Evolutionary conservation across 140 eudicot species (phyloP).

Genomic region (Senecio squalidus): DNA sequence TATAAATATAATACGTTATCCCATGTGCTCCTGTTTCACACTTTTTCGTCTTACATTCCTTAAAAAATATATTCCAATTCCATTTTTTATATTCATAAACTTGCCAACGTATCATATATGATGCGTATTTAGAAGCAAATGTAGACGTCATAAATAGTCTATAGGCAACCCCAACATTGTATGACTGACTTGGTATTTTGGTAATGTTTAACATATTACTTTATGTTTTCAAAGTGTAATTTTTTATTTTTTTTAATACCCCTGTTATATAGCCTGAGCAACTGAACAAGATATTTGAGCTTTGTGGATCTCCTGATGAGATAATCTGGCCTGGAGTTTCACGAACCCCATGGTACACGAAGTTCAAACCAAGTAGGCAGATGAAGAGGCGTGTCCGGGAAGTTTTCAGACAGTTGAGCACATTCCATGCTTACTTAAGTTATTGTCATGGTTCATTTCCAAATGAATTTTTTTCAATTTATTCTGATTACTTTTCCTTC

Average conservation of each 20-base stretch:
- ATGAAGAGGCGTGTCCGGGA: constrained; percentile 84
- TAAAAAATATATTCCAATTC: too few relatives aligned
- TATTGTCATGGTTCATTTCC: neutral
- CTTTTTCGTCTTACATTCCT: too few relatives aligned
- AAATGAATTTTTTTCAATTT: neutral
- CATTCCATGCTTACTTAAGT: constrained; percentile 6
- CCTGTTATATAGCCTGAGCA: constrained; percentile 97
- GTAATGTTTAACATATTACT: neutral
- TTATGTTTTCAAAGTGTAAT: too few relatives aligned
- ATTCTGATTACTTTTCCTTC: neutral
- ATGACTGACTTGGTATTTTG: neutral
- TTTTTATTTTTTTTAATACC: too few relatives aligned
- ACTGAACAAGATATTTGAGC: constrained; percentile 77
- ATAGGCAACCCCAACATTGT: neutral
- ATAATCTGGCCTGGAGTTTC: constrained; percentile 94
- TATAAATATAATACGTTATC: too few relatives aligned
- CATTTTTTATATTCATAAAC: too few relatives aligned
- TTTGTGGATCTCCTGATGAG: constrained; percentile 95
- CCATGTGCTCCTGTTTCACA: too few relatives aligned
- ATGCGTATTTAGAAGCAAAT: neutral
- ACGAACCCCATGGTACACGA: constrained; percentile 70
- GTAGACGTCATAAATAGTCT: neutral
- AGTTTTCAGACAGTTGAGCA: constrained; percentile 77
- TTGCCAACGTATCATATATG: neutral
- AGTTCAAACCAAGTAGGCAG: constrained; percentile 71